These are phyloP conservation scores for Penicillium waksmanii DNA, from an alignment of 495 filamentous ascomycete species.

Conservation along the genomic window DNA sequence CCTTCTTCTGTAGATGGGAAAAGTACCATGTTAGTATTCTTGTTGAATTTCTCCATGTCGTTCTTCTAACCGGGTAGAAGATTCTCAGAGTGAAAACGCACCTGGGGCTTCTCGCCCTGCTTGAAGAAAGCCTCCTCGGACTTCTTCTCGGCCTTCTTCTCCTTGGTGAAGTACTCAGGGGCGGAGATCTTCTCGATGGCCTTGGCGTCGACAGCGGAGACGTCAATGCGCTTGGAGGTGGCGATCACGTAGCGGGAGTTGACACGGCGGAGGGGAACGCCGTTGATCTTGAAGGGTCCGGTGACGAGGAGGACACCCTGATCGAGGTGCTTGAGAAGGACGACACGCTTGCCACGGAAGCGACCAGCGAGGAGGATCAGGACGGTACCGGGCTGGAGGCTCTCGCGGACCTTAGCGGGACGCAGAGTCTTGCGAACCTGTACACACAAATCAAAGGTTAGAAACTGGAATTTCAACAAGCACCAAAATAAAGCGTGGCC, in stretches of 20 bases:
- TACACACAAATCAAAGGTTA: slow-evolving; percentile 37
- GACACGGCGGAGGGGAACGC: slow-evolving; percentile 95
- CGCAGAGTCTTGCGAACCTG: slow-evolving; percentile 95
- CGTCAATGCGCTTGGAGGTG: slow-evolving; percentile 86
- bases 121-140: slow-evolving; percentile 97
- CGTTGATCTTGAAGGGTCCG: slow-evolving; percentile 99
- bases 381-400: slow-evolving; percentile 89
- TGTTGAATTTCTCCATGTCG: neutral
- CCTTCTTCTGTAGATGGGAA: slow-evolving; percentile 79
- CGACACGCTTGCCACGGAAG: slow-evolving; percentile 99
- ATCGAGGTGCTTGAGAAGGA: slow-evolving; percentile 94
- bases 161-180: slow-evolving; percentile 91
- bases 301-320: slow-evolving; percentile 98
- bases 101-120: slow-evolving; percentile 95
- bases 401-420: slow-evolving; percentile 78
- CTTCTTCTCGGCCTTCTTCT: slow-evolving; percentile 90
- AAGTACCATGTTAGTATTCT: slow-evolving; percentile 22
- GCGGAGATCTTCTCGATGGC: slow-evolving; percentile 82
- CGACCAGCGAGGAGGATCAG: slow-evolving; percentile 99
- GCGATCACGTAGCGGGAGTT: slow-evolving; percentile 99
- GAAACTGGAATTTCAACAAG: slow-evolving; percentile 28
- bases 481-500: neutral
- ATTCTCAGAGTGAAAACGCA: slow-evolving; percentile 50
- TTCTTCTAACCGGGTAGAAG: neutral
- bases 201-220: slow-evolving; percentile 78